Evolutionary conservation across 2,329 filamentous ascomycete species (phyloP).

Genomic region (Dactylellina drechsleri): DNA sequence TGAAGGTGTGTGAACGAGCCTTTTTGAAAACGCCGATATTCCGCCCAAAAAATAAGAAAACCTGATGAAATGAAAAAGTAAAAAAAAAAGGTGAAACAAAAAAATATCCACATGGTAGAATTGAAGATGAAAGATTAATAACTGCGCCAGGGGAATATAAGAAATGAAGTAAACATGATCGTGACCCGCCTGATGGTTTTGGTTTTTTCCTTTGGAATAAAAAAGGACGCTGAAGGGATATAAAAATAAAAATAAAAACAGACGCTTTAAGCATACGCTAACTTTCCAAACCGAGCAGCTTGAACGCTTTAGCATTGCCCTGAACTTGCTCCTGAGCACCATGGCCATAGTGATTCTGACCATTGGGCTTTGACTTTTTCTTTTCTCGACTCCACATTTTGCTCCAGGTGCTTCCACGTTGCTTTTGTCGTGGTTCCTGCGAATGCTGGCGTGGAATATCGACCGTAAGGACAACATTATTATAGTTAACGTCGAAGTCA

Average conservation of each 20-base stretch:
- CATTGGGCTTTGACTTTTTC: slow-evolving; percentile 34
- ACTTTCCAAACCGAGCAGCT: slow-evolving; percentile 48
- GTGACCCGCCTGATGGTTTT: slow-evolving; percentile 23
- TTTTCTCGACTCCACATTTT: slow-evolving; percentile 53
- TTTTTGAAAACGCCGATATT: slow-evolving; percentile 39
- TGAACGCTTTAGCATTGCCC: slow-evolving; percentile 52
- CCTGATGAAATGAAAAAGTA: not conserved
- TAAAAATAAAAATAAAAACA: slow-evolving; percentile 5
- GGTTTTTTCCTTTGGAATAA: no score
- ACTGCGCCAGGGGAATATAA: slow-evolving; percentile 10
- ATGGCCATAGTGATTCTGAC: slow-evolving; percentile 20
- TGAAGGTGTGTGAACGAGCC: slow-evolving; percentile 14
- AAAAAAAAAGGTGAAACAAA: slow-evolving; percentile 2
- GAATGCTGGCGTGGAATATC: slow-evolving; percentile 31
- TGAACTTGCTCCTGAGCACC: slow-evolving; percentile 41
- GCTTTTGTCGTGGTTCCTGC: slow-evolving; percentile 29
- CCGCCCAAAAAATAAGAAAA: slow-evolving; percentile 22
- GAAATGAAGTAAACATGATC: slow-evolving; percentile 15
- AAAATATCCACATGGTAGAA: not conserved
- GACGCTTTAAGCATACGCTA: slow-evolving; percentile 7
- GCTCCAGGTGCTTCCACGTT: slow-evolving; percentile 47
- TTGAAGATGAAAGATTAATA: not conserved
- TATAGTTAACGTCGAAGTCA: slow-evolving; percentile 45
- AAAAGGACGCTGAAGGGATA: no score
- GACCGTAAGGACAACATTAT: slow-evolving; percentile 43